Evolutionary conservation across 1,284 basidiomycete species (phyloP), one percentile per base, ranked within the genome.

Genomic region (Apiotrichum brassicae): DNA sequence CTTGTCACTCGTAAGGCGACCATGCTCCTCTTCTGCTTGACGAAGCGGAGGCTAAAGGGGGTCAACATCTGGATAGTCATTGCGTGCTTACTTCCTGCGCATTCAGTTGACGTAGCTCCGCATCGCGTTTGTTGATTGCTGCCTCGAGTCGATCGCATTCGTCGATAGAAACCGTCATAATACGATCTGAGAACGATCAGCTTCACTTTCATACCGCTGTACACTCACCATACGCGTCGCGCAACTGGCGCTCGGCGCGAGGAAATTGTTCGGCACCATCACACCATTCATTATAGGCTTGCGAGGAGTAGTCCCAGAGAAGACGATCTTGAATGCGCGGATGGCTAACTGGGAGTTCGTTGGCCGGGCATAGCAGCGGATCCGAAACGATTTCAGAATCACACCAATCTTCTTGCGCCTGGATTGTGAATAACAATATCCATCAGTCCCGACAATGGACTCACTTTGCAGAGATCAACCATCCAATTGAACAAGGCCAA

Each of bases 401-500:
- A 65, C 47, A 76, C 77, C 43, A 77, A 69, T 37, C 81, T 66
- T 59, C 81, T 76, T 73, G 63, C 2, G 67, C 68, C 71, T 72
- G 30, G n/a, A n/a, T n/a, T n/a, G n/a, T n/a, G n/a, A n/a, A n/a
- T n/a, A n/a, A n/a, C n/a, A n/a, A n/a, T n/a, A n/a, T 13, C 4
- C 4, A 24, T 6, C 7, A 18, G 48, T 6, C 51, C 49, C 37
- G 37, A 12, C 6, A 25, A 39, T 34, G 33, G 6, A 14, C 43
- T 50, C 4, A 56, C 54, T 26, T 53, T 56, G 62, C 83, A 69
- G 3, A 88, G 70, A 59, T 89, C 85, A 1, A 85, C 84, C 14
- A 94, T 74, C 91, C 90, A 94, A 68, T 89, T 85, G 40, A 94
- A 66, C 64, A 87, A 85, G 19, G 85, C 89, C 16, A 92, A 74